A percentile compares a stretch with the other conserved stretches of the same genome.
Conservation (phyloP, 1,284 basidiomycete genomes). For the Trichosporon sp. region DNA sequence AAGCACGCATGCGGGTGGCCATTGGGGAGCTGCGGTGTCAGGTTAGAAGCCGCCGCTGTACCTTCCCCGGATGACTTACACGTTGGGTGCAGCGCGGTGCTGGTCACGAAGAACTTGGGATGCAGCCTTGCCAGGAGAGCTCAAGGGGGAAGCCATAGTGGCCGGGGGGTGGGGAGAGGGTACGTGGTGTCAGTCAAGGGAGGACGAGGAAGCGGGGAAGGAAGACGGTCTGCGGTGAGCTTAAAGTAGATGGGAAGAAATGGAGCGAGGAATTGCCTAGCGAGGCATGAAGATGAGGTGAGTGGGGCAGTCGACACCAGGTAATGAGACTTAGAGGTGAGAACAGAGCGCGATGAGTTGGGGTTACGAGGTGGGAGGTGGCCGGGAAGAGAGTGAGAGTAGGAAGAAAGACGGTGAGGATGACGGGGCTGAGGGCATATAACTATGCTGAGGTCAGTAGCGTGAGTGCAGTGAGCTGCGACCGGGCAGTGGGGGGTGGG, state of each 20-base stretch:
- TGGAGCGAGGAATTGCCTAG: neutral
- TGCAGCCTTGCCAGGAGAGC: neutral
- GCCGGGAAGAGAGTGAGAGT: slow-evolving; percentile 12
- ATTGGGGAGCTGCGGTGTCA: neutral
- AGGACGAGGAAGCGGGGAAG: slow-evolving; percentile 22
- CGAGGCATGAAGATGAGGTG: slow-evolving; percentile 16
- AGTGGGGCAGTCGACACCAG: slow-evolving; percentile 4
- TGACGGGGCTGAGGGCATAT: neutral
- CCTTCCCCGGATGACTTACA: slow-evolving; percentile 1
- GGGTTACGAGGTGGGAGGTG: neutral
- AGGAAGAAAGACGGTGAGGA: slow-evolving; percentile 2
- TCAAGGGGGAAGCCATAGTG: slow-evolving; percentile 17
- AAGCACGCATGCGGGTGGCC: slow-evolving; percentile 2
- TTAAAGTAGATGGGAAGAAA: neutral
- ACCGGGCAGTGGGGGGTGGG: neutral
- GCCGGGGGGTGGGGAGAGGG: slow-evolving; percentile 11
- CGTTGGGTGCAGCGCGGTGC: slow-evolving; percentile 17
- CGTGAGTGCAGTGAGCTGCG: neutral
- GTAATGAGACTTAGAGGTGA: slow-evolving; percentile 12
- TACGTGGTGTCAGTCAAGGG: neutral
- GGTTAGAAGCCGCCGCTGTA: neutral
- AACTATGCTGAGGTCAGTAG: neutral
- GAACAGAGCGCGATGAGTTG: slow-evolving; percentile 15
- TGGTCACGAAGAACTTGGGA: neutral
- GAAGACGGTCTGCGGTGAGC: slow-evolving; percentile 12